Evolutionary conservation across 768 basidiomycete species (phyloP).

Genomic region (Dictyophora rubrovolvata): DNA sequence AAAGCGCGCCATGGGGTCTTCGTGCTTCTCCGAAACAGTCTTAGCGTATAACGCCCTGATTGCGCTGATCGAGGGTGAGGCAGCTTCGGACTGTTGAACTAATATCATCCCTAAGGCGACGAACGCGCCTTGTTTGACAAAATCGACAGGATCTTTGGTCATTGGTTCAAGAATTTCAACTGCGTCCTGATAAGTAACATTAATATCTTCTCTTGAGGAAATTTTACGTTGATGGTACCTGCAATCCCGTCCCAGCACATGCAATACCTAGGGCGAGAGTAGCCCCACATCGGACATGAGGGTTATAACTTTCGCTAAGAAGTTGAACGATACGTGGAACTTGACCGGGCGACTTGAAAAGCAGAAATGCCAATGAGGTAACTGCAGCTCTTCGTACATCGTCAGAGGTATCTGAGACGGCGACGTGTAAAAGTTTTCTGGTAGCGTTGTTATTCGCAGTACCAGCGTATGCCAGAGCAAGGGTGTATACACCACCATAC

Average conservation of each 20-base stretch:
- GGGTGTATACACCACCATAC: constrained; percentile 95
- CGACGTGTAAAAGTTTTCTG: constrained; percentile 84
- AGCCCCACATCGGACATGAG: constrained; percentile 61
- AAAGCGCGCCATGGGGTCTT: constrained; percentile 97
- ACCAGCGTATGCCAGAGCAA: constrained; percentile 93
- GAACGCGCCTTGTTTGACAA: constrained; percentile 96
- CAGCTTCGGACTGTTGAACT: constrained; percentile 89
- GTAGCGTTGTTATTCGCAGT: constrained; percentile 92
- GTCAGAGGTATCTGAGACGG: constrained; percentile 96
- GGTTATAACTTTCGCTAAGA: constrained; percentile 96
- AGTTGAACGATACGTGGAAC: constrained; percentile 96
- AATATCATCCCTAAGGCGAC: constrained; percentile 94
- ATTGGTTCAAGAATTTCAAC: constrained; percentile 95
- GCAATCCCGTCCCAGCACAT: constrained; percentile 93
- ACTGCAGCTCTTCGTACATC: constrained; percentile 97
- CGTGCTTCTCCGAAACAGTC: constrained; percentile 92
- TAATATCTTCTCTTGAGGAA: background rate
- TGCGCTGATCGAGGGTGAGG: constrained; percentile 69
- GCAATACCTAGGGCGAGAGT: constrained; percentile 84
- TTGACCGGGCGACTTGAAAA: constrained; percentile 94
- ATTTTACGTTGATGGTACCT: constrained; percentile 35
- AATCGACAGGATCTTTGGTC: constrained; percentile 97
- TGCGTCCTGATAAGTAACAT: constrained; percentile 55
- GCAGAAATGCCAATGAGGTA: constrained; percentile 87
- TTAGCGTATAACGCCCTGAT: constrained; percentile 82